A percentile compares a stretch with the other conserved stretches of the same genome.
Evolutionary conservation across 2,329 filamentous ascomycete species (phyloP).

Genomic region (Cercospora berteroae): DNA sequence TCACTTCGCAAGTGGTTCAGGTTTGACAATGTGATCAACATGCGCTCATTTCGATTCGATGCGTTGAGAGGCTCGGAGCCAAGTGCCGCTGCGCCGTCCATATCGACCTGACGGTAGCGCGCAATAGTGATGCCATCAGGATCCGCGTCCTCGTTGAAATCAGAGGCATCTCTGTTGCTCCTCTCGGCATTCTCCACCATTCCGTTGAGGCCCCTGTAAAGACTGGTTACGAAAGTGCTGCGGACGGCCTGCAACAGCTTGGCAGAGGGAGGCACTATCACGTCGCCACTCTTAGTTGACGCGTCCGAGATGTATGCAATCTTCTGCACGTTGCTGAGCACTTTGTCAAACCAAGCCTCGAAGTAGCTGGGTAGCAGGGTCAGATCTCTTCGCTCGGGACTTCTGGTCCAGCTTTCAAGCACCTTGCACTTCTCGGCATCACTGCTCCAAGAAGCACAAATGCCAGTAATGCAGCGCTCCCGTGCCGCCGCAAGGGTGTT

Average conservation of each 20-base stretch:
- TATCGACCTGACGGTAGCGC: conserved; percentile 20
- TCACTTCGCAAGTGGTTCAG: conserved; percentile 78
- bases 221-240: conserved; percentile 84
- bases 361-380: conserved; percentile 90
- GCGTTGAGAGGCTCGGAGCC: conserved; percentile 53
- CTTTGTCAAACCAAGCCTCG: conserved; percentile 75
- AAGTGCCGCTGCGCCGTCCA: conserved; percentile 38
- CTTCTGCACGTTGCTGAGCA: conserved; percentile 87
- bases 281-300: conserved; percentile 58
- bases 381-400: conserved; percentile 76
- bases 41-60: conserved; percentile 61
- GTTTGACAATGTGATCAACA: conserved; percentile 91
- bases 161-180: conserved; percentile 58
- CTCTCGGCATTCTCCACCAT: conserved; percentile 96
- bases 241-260: conserved; percentile 90
- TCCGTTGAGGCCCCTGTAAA: conserved; percentile 90
- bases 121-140: conserved; percentile 48
- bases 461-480: conserved; percentile 79
- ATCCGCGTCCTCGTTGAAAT: conserved; percentile 51
- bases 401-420: conserved; percentile 89
- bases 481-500: conserved; percentile 72
- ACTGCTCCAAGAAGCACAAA: conserved; percentile 87
- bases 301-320: conserved; percentile 90
- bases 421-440: conserved; percentile 91
- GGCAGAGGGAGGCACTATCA: conserved; percentile 78